Percentiles rank a stretch among this genome's conserved stretches.
phyloP scores from a whole-genome alignment of 768 basidiomycete genomes.

The Exidia glandulosa region DNA sequence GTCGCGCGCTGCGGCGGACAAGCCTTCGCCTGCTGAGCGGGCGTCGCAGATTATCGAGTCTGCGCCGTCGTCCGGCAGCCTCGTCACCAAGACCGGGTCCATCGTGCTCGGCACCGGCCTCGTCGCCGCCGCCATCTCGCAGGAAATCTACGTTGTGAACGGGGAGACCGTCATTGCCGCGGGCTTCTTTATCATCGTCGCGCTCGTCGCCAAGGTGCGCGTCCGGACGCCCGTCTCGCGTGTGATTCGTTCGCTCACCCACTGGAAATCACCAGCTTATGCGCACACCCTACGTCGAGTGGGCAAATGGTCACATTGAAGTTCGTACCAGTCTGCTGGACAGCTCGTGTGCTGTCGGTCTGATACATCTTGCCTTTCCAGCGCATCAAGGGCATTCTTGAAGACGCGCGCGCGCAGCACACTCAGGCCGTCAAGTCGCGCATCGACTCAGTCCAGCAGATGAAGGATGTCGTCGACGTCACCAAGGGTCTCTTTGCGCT shows the following conservation, averaged over 20 bases:
- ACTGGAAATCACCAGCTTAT: slow-evolving; percentile 36
- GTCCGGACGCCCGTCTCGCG: background rate
- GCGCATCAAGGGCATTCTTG: slow-evolving; percentile 71
- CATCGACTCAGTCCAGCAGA: slow-evolving; percentile 80
- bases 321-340: slow-evolving; percentile 11
- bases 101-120: slow-evolving; percentile 85
- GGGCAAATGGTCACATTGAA: slow-evolving; percentile 83
- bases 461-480: slow-evolving; percentile 91
- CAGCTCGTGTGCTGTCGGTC: background rate
- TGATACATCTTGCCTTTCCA: slow-evolving; percentile 6
- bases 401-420: slow-evolving; percentile 76
- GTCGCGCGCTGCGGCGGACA: slow-evolving; percentile 24
- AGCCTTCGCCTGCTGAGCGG: slow-evolving; percentile 71
- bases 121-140: slow-evolving; percentile 85
- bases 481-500: slow-evolving; percentile 85
- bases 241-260: background rate
- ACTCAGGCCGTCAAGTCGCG: slow-evolving; percentile 88
- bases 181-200: slow-evolving; percentile 73
- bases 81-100: slow-evolving; percentile 91
- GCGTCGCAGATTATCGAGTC: slow-evolving; percentile 86
- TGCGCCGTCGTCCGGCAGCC: slow-evolving; percentile 69
- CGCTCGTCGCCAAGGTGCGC: slow-evolving; percentile 70
- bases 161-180: slow-evolving; percentile 87
- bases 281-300: slow-evolving; percentile 80
- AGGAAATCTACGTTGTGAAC: slow-evolving; percentile 95